phyloP scores from a whole-genome alignment of 176 grass and related monocot genomes.

The Urochloa ruziziensis region DNA sequence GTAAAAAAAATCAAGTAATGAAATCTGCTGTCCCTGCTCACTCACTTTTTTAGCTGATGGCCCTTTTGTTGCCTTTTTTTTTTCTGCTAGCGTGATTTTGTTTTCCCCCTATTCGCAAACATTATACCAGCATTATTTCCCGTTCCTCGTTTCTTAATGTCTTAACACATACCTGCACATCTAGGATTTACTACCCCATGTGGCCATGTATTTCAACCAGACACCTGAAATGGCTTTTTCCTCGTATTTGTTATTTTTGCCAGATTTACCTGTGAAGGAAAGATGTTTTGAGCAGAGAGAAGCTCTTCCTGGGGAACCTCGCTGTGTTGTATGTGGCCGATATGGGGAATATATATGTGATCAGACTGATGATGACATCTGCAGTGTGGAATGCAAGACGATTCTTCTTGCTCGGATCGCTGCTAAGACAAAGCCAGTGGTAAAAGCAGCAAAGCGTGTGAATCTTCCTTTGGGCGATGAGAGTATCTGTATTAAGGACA shows the following conservation, averaged over 20 bases:
- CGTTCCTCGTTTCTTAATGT: background rate
- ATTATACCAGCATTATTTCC: background rate
- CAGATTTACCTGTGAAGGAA: slow-evolving; percentile 67
- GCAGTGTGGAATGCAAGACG: slow-evolving; percentile 78
- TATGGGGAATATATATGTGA: slow-evolving; percentile 96
- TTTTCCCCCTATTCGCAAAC: background rate
- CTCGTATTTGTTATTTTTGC: slow-evolving; percentile 32
- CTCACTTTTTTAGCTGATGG: slow-evolving; percentile 23
- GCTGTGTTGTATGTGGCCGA: slow-evolving; percentile 66
- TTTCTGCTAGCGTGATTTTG: background rate
- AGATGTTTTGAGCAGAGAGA: slow-evolving; percentile 84
- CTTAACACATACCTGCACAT: background rate
- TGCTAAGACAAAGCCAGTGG: slow-evolving; percentile 32
- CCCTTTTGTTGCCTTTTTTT: background rate
- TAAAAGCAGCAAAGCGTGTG: slow-evolving; percentile 35
- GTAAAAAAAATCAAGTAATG: background rate
- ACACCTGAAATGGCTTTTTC: background rate
- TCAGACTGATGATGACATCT: slow-evolving; percentile 79
- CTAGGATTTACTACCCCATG: background rate
- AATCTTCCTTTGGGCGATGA: slow-evolving; percentile 71
- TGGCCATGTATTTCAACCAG: background rate
- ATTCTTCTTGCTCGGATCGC: slow-evolving; percentile 59
- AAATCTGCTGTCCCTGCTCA: background rate
- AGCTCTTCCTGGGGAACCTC: slow-evolving; percentile 74
- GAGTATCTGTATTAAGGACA: slow-evolving; percentile 67